Conservation (phyloP, 2,329 filamentous ascomycete species). For the Aspergillus candidus region DNA sequence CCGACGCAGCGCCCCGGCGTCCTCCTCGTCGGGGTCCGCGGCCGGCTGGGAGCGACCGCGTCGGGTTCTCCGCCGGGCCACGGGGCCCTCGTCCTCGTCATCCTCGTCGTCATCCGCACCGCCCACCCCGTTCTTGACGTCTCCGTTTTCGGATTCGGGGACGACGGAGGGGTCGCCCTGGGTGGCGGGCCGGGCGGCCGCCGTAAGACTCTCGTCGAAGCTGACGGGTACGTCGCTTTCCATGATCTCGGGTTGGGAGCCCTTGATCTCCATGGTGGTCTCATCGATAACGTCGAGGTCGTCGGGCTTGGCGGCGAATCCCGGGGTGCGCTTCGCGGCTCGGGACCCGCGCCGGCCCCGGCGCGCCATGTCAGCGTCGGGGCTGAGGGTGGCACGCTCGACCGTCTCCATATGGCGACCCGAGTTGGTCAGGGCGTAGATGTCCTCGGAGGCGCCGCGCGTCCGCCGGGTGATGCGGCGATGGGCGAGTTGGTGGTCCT, state of each 20-base stretch:
- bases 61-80: constrained; percentile 41
- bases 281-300: constrained; percentile 49
- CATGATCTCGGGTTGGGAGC: constrained; percentile 37
- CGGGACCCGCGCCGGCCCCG: constrained; percentile 26
- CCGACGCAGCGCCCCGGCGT: constrained; percentile 29
- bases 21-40: constrained; percentile 27
- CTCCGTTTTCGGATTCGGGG: constrained; percentile 38
- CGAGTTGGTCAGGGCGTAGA: constrained; percentile 54
- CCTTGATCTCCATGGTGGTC: constrained; percentile 31
- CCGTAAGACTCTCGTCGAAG: constrained; percentile 28
- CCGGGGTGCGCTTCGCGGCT: constrained; percentile 34
- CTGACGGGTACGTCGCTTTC: constrained; percentile 36
- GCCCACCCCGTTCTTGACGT: constrained; percentile 26
- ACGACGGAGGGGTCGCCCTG: constrained; percentile 33
- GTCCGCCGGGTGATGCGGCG: constrained; percentile 55
- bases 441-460: constrained; percentile 51
- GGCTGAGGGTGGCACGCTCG: constrained; percentile 49
- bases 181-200: constrained; percentile 18
- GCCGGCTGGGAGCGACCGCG: constrained; percentile 19
- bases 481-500: constrained; percentile 23
- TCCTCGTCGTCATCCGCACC: constrained; percentile 44
- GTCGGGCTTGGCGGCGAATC: constrained; percentile 23
- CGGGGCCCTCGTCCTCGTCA: constrained; percentile 53
- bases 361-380: constrained; percentile 32
- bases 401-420: constrained; percentile 52